Base-by-base conservation (phyloP, 106 monocot species). In the Apostasia ramifera region DNA sequence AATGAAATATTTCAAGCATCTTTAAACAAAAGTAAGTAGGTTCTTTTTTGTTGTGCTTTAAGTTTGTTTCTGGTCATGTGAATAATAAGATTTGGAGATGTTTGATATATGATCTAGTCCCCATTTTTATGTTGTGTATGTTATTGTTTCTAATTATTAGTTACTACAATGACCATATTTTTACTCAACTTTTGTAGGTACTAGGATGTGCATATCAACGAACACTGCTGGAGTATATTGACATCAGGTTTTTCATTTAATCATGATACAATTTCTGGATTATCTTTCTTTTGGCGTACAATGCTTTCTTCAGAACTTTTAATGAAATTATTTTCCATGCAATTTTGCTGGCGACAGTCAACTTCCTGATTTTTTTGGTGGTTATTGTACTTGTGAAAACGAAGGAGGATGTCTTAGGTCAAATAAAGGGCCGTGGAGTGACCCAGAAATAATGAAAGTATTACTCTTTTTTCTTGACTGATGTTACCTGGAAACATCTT, bases 291-390 rank as follows among this genome's bases (percentile, higher is more conserved):
- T 44, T 9, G n/a, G 63, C 14, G 52, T 47, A 53, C 72, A 1
- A 14, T 44, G 2, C 48, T 15, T 39, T 44, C 55, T 74, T 26
- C 26, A 26, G 26, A 26, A 26, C 26, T 26, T 26, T 26, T 55
- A 69, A 44, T 55, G 8, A 4, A 5, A 38, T 15, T 66, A 40
- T 47, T 7, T 55, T 44, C 11, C 49, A 12, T 59, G 40, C 46
- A 44, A 12, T 61, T 76, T 71, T 60, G 40, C 37, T 45, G 38
- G 54, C 69, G 55, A 59, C 81, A 94, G 94, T 71, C 86, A 94
- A 72, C 66, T 94, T 66, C 94, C 94, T 66, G 78, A 87, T 72
- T 90, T 94, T 74, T 78, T 94, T 75, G 94, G 94, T 66, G 94
- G 94, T 40, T 73, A 78, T 39, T 94, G 94, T 68, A 73, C 70